Evolutionary conservation across 2,329 filamentous ascomycete genomes (phyloP).

Genomic region (Sporothrix mexicana): DNA sequence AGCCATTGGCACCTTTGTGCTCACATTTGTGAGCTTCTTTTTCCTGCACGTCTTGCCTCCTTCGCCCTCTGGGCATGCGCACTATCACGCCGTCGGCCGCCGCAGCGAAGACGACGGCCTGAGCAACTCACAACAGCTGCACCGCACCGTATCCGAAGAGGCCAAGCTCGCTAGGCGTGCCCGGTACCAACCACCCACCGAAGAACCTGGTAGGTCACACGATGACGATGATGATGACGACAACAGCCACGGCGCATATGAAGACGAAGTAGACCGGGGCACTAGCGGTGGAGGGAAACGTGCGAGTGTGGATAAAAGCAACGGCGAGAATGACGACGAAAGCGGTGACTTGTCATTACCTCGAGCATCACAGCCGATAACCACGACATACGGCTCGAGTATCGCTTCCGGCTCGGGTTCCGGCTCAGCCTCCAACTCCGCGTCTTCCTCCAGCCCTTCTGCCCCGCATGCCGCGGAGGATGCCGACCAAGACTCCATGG

Average conservation of each 20-base stretch:
- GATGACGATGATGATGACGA: constrained; percentile 34
- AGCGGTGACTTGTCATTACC: not conserved
- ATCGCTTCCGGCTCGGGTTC: constrained; percentile 20
- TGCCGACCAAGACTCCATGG: constrained; percentile 51
- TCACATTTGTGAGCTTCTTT: constrained; percentile 80
- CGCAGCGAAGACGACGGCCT: constrained; percentile 40
- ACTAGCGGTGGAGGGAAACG: not conserved
- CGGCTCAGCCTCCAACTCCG: constrained; percentile 20
- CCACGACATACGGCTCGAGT: constrained; percentile 18
- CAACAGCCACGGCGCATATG: constrained; percentile 32
- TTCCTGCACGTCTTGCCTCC: constrained; percentile 79
- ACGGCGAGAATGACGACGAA: not conserved
- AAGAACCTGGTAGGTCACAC: constrained; percentile 70
- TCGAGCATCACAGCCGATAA: not conserved
- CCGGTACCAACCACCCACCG: constrained; percentile 41
- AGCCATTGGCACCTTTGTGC: constrained; percentile 75
- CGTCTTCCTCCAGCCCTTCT: constrained; percentile 8
- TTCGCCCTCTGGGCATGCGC: constrained; percentile 44
- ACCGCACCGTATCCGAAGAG: constrained; percentile 52
- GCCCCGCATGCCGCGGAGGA: constrained; percentile 34
- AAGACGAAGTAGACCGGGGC: constrained; percentile 24
- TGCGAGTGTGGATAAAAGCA: not conserved
- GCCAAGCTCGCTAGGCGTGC: constrained; percentile 44
- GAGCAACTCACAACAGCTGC: constrained; percentile 49
- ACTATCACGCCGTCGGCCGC: constrained; percentile 63